phyloP scores from a whole-genome alignment of 1,284 basidiomycete species.

The Exobasidium rhododendri region DNA sequence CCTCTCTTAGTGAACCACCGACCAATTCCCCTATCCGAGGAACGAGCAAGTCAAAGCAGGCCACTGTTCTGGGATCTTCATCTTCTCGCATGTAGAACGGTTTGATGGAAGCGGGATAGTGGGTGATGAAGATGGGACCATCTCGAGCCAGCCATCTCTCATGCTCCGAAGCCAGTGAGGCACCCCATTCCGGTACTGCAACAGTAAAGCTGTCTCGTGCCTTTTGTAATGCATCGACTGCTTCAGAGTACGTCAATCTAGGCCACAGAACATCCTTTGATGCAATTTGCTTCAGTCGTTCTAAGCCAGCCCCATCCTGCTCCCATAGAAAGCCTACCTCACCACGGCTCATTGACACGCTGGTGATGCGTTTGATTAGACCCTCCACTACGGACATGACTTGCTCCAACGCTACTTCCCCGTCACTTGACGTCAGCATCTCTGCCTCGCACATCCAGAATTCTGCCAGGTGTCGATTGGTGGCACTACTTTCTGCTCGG shows the following conservation, averaged over 20 bases:
- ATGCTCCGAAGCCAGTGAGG: slow-evolving; percentile 77
- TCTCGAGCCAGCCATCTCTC: slow-evolving; percentile 79
- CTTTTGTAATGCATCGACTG: slow-evolving; percentile 63
- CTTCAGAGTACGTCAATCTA: slow-evolving; percentile 77
- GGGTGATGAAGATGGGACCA: slow-evolving; percentile 83
- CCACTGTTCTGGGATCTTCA: slow-evolving; percentile 68
- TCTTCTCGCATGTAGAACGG: slow-evolving; percentile 83
- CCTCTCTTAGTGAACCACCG: slow-evolving; percentile 86
- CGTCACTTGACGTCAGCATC: slow-evolving; percentile 16
- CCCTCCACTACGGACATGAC: slow-evolving; percentile 34
- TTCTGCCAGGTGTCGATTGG: slow-evolving; percentile 87
- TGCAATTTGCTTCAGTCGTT: slow-evolving; percentile 4
- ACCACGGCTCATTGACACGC: slow-evolving; percentile 18
- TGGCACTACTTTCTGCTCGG: slow-evolving; percentile 83
- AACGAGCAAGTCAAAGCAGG: slow-evolving; percentile 90
- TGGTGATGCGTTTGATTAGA: slow-evolving; percentile 20
- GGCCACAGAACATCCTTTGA: slow-evolving; percentile 60
- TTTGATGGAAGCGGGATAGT: slow-evolving; percentile 79
- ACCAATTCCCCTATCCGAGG: slow-evolving; percentile 84
- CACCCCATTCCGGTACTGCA: slow-evolving; percentile 66
- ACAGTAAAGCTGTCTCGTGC: slow-evolving; percentile 38
- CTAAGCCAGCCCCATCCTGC: background rate
- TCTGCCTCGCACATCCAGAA: slow-evolving; percentile 98
- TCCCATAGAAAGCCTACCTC: slow-evolving; percentile 1
- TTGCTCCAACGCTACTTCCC: slow-evolving; percentile 12